Conservation (phyloP, 352 stramenopile species). For the Pythium oligandrum region DNA sequence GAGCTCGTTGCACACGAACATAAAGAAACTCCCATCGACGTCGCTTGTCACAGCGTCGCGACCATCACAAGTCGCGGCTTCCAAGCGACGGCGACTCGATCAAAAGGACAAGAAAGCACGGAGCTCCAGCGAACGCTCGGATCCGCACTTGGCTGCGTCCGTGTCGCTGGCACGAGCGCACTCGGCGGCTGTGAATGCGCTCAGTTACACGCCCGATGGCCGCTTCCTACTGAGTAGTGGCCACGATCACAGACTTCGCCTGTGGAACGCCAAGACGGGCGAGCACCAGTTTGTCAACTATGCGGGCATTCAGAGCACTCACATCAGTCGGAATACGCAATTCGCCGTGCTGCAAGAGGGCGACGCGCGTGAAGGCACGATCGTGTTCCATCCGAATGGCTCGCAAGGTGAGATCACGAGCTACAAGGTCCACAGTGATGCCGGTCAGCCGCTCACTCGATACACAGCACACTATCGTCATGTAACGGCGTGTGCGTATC, state of each 20-base stretch:
- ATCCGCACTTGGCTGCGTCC: slow-evolving; percentile 52
- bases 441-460: slow-evolving; percentile 23
- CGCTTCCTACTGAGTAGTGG: slow-evolving; percentile 59
- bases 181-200: slow-evolving; percentile 40
- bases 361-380: slow-evolving; percentile 34
- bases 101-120: slow-evolving; percentile 4
- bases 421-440: slow-evolving; percentile 47
- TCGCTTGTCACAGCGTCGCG: slow-evolving; percentile 21
- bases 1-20: slow-evolving; percentile 50
- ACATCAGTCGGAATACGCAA: slow-evolving; percentile 37
- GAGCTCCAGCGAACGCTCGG: slow-evolving; percentile 18
- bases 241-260: slow-evolving; percentile 47
- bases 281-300: slow-evolving; percentile 75
- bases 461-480: slow-evolving; percentile 59
- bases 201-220: slow-evolving; percentile 62
- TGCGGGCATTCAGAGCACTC: slow-evolving; percentile 24
- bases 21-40: slow-evolving; percentile 28
- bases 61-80: neutral
- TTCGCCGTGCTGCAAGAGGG: slow-evolving; percentile 61
- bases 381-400: slow-evolving; percentile 65
- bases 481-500: slow-evolving; percentile 57
- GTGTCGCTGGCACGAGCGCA: slow-evolving; percentile 50
- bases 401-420: slow-evolving; percentile 37
- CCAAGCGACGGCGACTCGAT: slow-evolving; percentile 24
- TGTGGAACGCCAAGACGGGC: slow-evolving; percentile 59